Percentiles rank a stretch among this genome's conserved stretches.
These are phyloP conservation scores for Globisporangium megalacanthum DNA, from an alignment of 352 stramenopile genomes.

Conservation along the genomic window DNA sequence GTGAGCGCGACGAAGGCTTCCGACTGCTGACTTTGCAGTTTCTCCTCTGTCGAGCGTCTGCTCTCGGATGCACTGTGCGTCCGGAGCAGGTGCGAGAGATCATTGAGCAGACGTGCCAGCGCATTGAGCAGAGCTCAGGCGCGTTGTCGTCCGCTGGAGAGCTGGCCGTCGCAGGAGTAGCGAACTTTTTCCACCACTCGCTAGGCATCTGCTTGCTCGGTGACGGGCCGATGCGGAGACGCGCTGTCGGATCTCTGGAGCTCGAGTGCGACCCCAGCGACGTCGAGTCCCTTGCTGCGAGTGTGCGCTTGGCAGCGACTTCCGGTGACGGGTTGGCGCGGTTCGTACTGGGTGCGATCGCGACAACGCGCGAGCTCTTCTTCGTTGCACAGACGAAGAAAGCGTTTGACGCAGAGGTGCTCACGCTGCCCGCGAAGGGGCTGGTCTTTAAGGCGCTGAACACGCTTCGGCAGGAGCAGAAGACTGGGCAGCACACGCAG, in stretches of 20 bases:
- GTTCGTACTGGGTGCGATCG: constrained; percentile 28
- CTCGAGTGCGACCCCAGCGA: constrained; percentile 8
- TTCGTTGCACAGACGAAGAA: constrained; percentile 47
- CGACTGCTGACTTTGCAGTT: constrained; percentile 20
- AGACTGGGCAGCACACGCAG: background rate
- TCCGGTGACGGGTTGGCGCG: constrained; percentile 6
- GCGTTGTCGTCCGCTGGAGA: background rate
- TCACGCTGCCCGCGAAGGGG: constrained; percentile 19
- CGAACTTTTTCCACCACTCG: constrained; percentile 14
- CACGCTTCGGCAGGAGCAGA: constrained; percentile 21
- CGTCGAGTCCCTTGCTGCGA: constrained; percentile 16
- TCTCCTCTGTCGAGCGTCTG: constrained; percentile 16
- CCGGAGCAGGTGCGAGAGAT: constrained; percentile 1
- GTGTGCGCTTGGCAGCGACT: constrained; percentile 14
- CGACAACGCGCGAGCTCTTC: constrained; percentile 21
- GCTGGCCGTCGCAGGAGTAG: constrained; percentile 2
- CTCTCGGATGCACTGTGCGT: constrained; percentile 1
- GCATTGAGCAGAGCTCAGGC: background rate
- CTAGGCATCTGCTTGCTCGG: constrained; percentile 8
- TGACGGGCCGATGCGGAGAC: background rate
- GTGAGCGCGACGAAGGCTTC: constrained; percentile 12
- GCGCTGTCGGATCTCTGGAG: background rate
- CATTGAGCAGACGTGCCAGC: background rate
- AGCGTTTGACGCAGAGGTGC: constrained; percentile 36
- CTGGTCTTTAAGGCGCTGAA: constrained; percentile 30